Percentiles rank a stretch among this genome's conserved stretches.
Conservation (phyloP, 2,329 filamentous ascomycete genomes). For the Penicillium glabrum region DNA sequence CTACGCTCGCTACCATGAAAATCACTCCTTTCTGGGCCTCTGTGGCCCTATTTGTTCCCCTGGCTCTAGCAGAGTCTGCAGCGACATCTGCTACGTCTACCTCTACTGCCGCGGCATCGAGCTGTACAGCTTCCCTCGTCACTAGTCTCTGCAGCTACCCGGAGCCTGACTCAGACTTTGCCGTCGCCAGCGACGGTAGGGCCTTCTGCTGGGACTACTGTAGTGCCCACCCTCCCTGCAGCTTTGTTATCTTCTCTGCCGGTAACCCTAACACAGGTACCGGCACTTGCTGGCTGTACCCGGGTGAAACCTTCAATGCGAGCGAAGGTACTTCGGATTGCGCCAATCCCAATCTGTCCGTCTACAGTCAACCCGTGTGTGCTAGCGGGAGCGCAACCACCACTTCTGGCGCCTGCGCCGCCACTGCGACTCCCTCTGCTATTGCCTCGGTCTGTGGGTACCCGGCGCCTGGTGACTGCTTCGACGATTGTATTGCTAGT, state of each 20-base stretch:
- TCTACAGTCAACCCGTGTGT: slow-evolving; percentile 27
- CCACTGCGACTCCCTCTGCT: slow-evolving; percentile 29
- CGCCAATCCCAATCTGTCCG: slow-evolving; percentile 16
- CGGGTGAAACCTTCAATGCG: slow-evolving; percentile 25
- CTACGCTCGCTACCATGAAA: slow-evolving; percentile 24
- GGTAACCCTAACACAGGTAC: slow-evolving; percentile 28
- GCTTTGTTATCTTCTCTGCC: slow-evolving; percentile 30
- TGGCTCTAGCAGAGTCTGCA: slow-evolving; percentile 15
- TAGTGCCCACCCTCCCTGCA: slow-evolving; percentile 29
- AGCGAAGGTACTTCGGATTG: slow-evolving; percentile 22
- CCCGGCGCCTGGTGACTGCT: slow-evolving; percentile 26
- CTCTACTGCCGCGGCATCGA: slow-evolving; percentile 20
- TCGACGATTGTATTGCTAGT: slow-evolving; percentile 21
- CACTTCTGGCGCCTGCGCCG: slow-evolving; percentile 24
- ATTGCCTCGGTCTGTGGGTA: slow-evolving; percentile 33
- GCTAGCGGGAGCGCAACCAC: slow-evolving; percentile 16
- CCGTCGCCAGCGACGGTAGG: slow-evolving; percentile 23
- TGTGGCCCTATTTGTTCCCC: slow-evolving; percentile 16
- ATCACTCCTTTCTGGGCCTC: slow-evolving; percentile 21
- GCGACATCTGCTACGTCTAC: slow-evolving; percentile 15
- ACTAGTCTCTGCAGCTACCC: slow-evolving; percentile 29
- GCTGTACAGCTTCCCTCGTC: slow-evolving; percentile 28
- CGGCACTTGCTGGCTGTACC: slow-evolving; percentile 33
- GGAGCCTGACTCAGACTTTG: slow-evolving; percentile 17
- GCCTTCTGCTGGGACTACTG: slow-evolving; percentile 32